Percentiles rank a stretch among this genome's conserved stretches.
Conservation (phyloP, 2,329 filamentous ascomycete species). For the Tolypocladium nubicola region DNA sequence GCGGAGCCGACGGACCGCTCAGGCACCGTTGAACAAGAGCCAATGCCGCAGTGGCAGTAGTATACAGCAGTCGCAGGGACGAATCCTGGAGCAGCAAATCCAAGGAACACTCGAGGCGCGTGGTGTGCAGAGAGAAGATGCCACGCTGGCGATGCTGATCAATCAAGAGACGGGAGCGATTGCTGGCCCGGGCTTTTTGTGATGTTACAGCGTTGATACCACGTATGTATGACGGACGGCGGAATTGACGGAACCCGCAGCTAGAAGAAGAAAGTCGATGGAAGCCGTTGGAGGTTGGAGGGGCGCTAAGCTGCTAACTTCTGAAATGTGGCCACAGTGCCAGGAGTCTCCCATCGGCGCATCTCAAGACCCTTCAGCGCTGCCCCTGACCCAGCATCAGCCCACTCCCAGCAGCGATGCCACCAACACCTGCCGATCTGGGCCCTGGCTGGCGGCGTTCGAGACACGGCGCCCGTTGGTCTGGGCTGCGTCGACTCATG, state of each 20-base stretch:
- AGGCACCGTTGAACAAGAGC: background rate
- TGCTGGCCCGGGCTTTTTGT: background rate
- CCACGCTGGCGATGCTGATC: slow-evolving; percentile 11
- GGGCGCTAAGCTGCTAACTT: background rate
- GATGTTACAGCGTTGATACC: background rate
- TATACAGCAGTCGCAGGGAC: background rate
- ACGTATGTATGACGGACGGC: background rate
- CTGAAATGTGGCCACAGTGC: background rate
- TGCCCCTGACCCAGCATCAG: background rate
- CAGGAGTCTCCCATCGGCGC: background rate
- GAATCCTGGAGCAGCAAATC: background rate
- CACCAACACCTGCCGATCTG: background rate
- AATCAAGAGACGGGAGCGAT: background rate
- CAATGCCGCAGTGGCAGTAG: background rate
- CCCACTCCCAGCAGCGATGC: background rate
- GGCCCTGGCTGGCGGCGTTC: background rate
- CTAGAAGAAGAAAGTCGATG: background rate
- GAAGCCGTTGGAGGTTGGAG: background rate
- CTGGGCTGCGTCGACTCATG: background rate
- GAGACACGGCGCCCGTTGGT: background rate
- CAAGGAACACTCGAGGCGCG: background rate
- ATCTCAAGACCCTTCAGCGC: background rate
- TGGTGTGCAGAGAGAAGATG: slow-evolving; percentile 4
- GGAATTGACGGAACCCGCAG: background rate
- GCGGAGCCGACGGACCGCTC: background rate